Base-by-base conservation (phyloP, 2,329 filamentous ascomycete genomes). In the Trichoderma semiorbis region DNA sequence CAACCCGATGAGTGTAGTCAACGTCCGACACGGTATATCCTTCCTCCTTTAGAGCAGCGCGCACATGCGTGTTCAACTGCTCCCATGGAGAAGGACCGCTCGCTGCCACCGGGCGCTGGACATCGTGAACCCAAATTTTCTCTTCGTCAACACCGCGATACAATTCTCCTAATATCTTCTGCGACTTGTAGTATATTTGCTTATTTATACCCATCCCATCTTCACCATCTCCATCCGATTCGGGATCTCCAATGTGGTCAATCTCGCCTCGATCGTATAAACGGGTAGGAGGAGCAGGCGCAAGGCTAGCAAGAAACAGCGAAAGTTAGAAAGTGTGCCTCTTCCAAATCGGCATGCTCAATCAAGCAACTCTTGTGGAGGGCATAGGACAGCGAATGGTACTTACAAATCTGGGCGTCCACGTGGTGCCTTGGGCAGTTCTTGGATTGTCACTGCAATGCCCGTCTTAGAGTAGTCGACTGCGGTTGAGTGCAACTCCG, bases 381-480 rank as follows among this genome's bases (percentile, higher is more conserved):
- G 5, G 4, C 16, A 28, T 28, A 32, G 26, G 47, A 30, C 3
- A 5, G 12, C 6, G 60, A 26, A 18, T 26, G 14, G 43, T 18
- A 67, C 85, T 81, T 77, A 88, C 86, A 90, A 90, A 74, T 90
- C 87, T 0, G 87, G 88, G 0, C 87, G 83, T 50, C 76, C 83
- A 10, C 75, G 79, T 5, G 78, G 79, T 12, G 80, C 70, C 21
- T 74, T 80, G 0, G 84, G 86, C 18, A 90, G 79, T 1, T 82
- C 75, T 0, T 73, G 78, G 43, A 87, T 77, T 7, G 86, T 80
- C 7, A 90, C 89, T 0, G 85, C 79, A 30, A 91, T 88, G 0
- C 93, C 93, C 0, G 91, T 92, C 79, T 94, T 93, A 3, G 91
- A 92, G 75, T 92, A 94, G 78, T 94, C 92, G 0, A 94, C 92